Conservation (phyloP, 2,329 filamentous ascomycete species). For the Sphaceloma murrayae region DNA sequence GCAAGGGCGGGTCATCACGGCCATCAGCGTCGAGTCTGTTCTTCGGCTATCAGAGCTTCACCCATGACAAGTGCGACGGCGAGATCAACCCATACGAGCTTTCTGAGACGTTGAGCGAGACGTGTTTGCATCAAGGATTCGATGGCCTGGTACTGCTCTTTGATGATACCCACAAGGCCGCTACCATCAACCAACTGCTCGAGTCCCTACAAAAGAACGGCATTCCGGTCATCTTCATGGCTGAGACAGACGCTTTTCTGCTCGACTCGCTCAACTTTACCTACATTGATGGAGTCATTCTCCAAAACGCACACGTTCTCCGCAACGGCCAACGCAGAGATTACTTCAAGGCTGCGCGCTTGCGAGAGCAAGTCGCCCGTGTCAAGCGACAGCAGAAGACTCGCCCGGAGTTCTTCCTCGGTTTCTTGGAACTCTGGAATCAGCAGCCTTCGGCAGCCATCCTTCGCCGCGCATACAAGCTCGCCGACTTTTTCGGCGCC, state of each 20-base stretch:
- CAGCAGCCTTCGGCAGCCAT: slow-evolving; percentile 17
- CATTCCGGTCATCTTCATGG: slow-evolving; percentile 18
- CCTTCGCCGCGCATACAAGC: slow-evolving; percentile 19
- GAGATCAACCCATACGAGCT: neutral
- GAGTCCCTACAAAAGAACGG: slow-evolving; percentile 12
- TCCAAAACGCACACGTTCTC: slow-evolving; percentile 18
- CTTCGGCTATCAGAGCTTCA: slow-evolving; percentile 16
- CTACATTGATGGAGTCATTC: slow-evolving; percentile 18
- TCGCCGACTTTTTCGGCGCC: slow-evolving; percentile 20
- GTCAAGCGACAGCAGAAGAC: slow-evolving; percentile 18
- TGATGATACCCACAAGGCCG: slow-evolving; percentile 13
- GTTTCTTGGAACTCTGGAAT: slow-evolving; percentile 19
- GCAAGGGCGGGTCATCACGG: slow-evolving; percentile 2
- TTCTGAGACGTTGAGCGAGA: slow-evolving; percentile 15
- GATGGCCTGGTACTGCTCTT: slow-evolving; percentile 18
- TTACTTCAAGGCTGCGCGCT: slow-evolving; percentile 17
- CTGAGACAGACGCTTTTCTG: slow-evolving; percentile 16
- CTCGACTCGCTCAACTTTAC: slow-evolving; percentile 17
- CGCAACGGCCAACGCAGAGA: slow-evolving; percentile 17
- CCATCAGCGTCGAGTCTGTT: slow-evolving; percentile 16
- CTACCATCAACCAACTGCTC: slow-evolving; percentile 15
- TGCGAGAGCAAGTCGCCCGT: slow-evolving; percentile 19
- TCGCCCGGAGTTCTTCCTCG: slow-evolving; percentile 19
- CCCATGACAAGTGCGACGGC: slow-evolving; percentile 3
- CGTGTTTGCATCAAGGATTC: slow-evolving; percentile 17